A percentile compares a stretch with the other conserved stretches of the same genome.
These are phyloP conservation scores for Rosellinia necatrix DNA, from an alignment of 2,329 filamentous ascomycete genomes.

Conservation along the genomic window DNA sequence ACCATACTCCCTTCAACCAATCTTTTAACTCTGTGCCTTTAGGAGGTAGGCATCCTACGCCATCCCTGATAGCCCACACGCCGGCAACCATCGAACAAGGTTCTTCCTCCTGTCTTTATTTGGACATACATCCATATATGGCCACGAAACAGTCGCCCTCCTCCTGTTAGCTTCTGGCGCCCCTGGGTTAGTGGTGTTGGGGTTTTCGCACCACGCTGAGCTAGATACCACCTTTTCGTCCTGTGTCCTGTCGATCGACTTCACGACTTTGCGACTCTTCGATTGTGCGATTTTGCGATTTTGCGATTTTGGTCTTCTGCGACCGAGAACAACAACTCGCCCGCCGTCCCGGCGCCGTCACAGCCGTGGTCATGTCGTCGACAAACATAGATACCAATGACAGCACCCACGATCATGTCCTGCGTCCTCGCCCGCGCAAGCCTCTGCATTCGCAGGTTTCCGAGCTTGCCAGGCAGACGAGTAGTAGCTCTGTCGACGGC, in stretches of 20 bases:
- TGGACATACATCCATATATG: neutral
- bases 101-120: neutral
- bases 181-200: slow-evolving; percentile 1
- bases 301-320: too few species aligned
- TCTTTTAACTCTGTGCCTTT: too few species aligned
- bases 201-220: neutral
- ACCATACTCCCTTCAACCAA: neutral
- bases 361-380: slow-evolving; percentile 31
- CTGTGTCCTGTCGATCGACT: too few species aligned
- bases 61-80: neutral
- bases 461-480: slow-evolving; percentile 49
- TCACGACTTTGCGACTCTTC: neutral
- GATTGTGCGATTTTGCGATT: neutral
- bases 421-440: slow-evolving; percentile 57
- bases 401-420: slow-evolving; percentile 46
- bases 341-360: neutral
- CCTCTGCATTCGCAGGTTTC: slow-evolving; percentile 54
- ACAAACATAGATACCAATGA: slow-evolving; percentile 35
- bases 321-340: too few species aligned
- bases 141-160: neutral
- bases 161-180: slow-evolving; percentile 3
- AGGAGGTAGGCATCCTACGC: too few species aligned
- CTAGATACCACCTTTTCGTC: too few species aligned
- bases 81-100: neutral
- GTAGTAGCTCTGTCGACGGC: slow-evolving; percentile 45